Conservation (phyloP, 139 green algal genomes). For the Auxenochlorella pyrenoidosa region DNA sequence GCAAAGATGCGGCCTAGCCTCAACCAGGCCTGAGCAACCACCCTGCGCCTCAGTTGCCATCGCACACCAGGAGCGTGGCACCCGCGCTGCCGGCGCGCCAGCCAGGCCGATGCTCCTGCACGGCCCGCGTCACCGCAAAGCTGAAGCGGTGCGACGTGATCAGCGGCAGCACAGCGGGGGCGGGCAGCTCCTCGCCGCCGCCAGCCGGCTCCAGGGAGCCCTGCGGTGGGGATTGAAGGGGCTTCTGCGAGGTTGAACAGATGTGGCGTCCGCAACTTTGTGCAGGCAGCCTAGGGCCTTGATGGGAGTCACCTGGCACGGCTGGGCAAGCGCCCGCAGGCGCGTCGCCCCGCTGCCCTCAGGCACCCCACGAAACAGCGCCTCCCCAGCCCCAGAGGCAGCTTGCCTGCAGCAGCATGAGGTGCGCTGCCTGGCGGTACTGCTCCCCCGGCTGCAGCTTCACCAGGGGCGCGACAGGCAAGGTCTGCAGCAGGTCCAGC, state of each 20-base stretch:
- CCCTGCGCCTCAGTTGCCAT: not conserved
- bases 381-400: not conserved
- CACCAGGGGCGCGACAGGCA: not conserved
- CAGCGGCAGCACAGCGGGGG: not conserved
- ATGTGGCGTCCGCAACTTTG: too few species aligned
- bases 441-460: not conserved
- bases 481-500: slow-evolving; percentile 8
- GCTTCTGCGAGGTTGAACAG: too few species aligned
- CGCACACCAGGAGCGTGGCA: not conserved
- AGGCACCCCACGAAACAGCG: too few species aligned
- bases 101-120: not conserved
- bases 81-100: not conserved
- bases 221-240: not conserved
- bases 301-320: too few species aligned
- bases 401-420: slow-evolving; percentile 9
- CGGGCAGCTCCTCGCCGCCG: not conserved
- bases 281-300: too few species aligned
- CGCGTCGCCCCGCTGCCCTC: too few species aligned
- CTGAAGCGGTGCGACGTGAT: slow-evolving; percentile 3
- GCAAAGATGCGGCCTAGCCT: too few species aligned
- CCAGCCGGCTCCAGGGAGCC: not conserved
- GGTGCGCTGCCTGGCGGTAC: not conserved
- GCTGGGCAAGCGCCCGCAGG: too few species aligned
- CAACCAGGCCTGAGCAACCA: not conserved
- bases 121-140: not conserved